phyloP scores from a whole-genome alignment of 78 protist genomes.

The Dictyostelium firmibasis region DNA sequence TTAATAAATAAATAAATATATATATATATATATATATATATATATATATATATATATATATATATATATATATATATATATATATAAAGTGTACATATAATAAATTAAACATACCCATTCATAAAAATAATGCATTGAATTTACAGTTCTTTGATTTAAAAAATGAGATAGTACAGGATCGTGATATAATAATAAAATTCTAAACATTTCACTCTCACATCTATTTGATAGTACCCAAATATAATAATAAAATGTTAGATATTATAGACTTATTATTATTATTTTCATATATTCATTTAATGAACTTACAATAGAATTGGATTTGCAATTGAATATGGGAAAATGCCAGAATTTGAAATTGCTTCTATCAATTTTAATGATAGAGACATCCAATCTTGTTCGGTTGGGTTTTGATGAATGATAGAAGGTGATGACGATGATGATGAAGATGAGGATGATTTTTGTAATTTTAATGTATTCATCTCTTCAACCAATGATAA shows the following conservation, averaged over 20 bases:
- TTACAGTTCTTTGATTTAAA: slow-evolving; percentile 44
- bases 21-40: too few species aligned
- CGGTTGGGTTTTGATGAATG: neutral
- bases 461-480: neutral
- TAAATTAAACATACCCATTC: slow-evolving; percentile 41
- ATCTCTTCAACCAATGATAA: slow-evolving; percentile 39
- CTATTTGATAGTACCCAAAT: too few species aligned
- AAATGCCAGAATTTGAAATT: slow-evolving; percentile 1
- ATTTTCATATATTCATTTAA: neutral
- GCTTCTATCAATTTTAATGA: slow-evolving; percentile 32
- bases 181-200: slow-evolving; percentile 64
- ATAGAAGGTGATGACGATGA: neutral
- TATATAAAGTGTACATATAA: too few species aligned
- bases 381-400: slow-evolving; percentile 54
- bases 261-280: neutral
- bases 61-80: too few species aligned
- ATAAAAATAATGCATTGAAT: slow-evolving; percentile 41
- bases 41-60: too few species aligned
- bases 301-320: slow-evolving; percentile 56
- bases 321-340: slow-evolving; percentile 26
- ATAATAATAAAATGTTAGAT: neutral
- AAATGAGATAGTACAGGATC: slow-evolving; percentile 47
- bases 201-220: slow-evolving; percentile 79
- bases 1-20: too few species aligned
- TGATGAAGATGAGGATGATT: neutral